Evolutionary conservation across 768 basidiomycete species (phyloP).

Genomic region (Tricholoma hemisulphureum): DNA sequence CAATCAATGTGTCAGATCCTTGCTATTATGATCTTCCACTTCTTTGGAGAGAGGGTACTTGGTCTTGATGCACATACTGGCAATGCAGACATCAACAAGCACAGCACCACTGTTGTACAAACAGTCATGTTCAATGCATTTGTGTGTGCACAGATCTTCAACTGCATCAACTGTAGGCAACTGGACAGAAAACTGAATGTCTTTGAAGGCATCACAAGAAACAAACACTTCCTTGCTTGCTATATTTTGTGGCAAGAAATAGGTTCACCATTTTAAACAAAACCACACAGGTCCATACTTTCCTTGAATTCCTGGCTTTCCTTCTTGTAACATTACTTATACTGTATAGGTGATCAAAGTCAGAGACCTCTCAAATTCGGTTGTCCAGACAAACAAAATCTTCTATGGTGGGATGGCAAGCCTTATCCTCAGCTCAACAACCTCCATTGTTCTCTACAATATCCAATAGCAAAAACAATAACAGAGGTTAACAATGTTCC

Average conservation of each 20-base stretch:
- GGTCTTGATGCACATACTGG: conserved; percentile 39
- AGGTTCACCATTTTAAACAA: conserved; percentile 93
- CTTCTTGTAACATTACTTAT: background rate
- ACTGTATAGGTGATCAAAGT: conserved; percentile 81
- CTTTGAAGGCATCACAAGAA: conserved; percentile 76
- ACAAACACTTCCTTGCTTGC: conserved; percentile 81
- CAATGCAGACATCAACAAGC: no score
- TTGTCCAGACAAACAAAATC: conserved; percentile 95
- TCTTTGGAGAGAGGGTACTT: conserved; percentile 72
- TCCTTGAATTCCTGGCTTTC: background rate
- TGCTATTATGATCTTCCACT: conserved; percentile 87
- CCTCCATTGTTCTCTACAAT: conserved; percentile 88
- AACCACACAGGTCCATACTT: conserved; percentile 64
- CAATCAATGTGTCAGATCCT: conserved; percentile 87
- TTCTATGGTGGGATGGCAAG: conserved; percentile 98
- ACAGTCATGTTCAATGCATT: conserved; percentile 98
- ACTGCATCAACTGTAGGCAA: conserved; percentile 87
- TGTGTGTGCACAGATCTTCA: conserved; percentile 96
- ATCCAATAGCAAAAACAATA: conserved; percentile 99
- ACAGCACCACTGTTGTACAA: conserved; percentile 47
- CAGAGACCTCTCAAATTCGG: conserved; percentile 86
- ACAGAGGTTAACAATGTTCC: conserved; percentile 81
- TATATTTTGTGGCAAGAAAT: conserved; percentile 95
- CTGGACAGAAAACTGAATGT: conserved; percentile 86
- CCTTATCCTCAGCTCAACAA: conserved; percentile 83